Evolutionary conservation across 441 rosid species (phyloP).

Genomic region (Metrosideros polymorpha): DNA sequence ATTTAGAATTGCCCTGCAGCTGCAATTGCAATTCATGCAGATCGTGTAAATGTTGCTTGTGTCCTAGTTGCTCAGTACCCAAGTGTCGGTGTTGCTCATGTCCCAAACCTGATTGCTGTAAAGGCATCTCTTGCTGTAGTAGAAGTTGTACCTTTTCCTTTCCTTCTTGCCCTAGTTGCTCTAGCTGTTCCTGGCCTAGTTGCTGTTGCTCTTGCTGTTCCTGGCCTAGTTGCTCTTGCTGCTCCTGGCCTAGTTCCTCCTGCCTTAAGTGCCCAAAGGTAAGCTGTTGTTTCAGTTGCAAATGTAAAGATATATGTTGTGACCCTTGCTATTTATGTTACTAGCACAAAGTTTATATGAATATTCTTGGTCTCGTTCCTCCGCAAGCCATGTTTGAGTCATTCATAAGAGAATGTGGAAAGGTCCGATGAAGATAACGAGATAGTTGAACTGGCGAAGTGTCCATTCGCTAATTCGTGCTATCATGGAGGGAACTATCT

Average conservation of each 20-base stretch:
- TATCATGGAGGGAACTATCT: neutral
- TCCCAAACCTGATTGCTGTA: constrained; percentile 40
- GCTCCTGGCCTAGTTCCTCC: constrained; percentile 22
- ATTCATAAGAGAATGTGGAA: neutral
- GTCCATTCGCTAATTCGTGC: neutral
- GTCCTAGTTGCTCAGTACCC: constrained; percentile 22
- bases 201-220: constrained; percentile 18
- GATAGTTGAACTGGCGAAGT: neutral
- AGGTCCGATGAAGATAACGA: neutral
- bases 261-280: constrained; percentile 46
- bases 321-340: constrained; percentile 47
- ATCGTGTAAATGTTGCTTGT: constrained; percentile 7
- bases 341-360: constrained; percentile 18
- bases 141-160: constrained; percentile 28
- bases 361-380: neutral
- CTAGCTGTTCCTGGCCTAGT: constrained; percentile 18
- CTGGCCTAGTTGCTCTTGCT: constrained; percentile 17
- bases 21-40: constrained; percentile 7
- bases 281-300: constrained; percentile 31
- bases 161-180: neutral
- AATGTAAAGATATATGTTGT: constrained; percentile 35
- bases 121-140: constrained; percentile 17
- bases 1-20: constrained; percentile 32
- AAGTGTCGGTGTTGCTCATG: constrained; percentile 32
- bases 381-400: neutral